These are phyloP conservation scores for Halophytophthora batemanensis DNA, from an alignment of 352 stramenopile species.

Conservation along the genomic window DNA sequence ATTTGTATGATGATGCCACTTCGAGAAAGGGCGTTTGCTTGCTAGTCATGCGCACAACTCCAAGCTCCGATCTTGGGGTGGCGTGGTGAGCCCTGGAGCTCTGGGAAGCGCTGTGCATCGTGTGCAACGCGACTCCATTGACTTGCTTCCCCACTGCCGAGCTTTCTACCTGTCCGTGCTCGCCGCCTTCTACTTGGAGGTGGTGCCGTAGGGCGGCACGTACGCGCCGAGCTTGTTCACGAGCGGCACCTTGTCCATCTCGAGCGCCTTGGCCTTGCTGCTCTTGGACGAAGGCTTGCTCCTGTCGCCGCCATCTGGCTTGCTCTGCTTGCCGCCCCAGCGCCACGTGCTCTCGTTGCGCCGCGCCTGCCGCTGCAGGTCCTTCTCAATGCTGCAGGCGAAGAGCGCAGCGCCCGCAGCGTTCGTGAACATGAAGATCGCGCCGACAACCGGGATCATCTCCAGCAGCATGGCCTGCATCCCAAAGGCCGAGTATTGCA, in stretches of 20 bases:
- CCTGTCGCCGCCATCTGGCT: conserved; percentile 8
- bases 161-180: no score
- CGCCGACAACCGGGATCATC: conserved; percentile 49
- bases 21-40: no score
- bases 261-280: conserved; percentile 1
- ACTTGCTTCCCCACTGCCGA: no score
- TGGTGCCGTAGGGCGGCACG: conserved; percentile 29
- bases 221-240: conserved; percentile 28
- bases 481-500: conserved; percentile 53
- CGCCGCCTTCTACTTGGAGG: conserved; percentile 13
- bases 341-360: conserved; percentile 17
- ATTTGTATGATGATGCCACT: neutral
- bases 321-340: conserved; percentile 4
- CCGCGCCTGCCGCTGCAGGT: conserved; percentile 23
- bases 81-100: no score
- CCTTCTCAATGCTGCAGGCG: conserved; percentile 48
- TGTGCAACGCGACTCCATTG: no score
- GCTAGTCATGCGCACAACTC: no score
- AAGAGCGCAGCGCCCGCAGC: conserved; percentile 52
- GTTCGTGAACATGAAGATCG: conserved; percentile 63
- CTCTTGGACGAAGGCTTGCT: conserved; percentile 12
- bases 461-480: conserved; percentile 56
- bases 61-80: no score
- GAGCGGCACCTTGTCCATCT: conserved; percentile 25
- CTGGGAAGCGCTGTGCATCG: no score